Conservation (phyloP, 2,329 filamentous ascomycete species). For the Tolypocladium album region DNA sequence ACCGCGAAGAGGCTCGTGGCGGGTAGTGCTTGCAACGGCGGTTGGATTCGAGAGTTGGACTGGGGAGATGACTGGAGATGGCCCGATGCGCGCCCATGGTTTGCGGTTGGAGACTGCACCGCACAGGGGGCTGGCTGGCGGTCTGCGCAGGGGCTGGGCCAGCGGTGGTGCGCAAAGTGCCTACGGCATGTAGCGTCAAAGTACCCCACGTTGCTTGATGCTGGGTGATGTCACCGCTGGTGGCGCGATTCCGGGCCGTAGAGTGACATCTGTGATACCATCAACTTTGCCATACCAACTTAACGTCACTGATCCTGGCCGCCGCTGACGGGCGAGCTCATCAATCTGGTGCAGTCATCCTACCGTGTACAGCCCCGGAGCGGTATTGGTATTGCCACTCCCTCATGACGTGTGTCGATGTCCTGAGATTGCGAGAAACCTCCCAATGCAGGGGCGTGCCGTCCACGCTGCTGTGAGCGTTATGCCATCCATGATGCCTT, state of each 20-base stretch:
- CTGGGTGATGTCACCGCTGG: neutral
- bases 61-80: neutral
- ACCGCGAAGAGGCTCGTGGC: neutral
- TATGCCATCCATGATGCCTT: too few species aligned
- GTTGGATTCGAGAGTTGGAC: neutral
- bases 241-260: neutral
- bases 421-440: too few species aligned
- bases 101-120: neutral
- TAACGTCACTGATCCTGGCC: too few species aligned
- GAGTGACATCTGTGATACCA: neutral
- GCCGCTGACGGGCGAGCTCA: neutral
- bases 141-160: neutral
- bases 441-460: too few species aligned
- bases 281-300: too few species aligned
- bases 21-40: neutral
- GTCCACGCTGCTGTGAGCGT: too few species aligned
- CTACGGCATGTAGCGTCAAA: neutral
- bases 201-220: neutral
- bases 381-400: too few species aligned
- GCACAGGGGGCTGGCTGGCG: neutral
- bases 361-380: too few species aligned
- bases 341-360: neutral
- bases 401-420: too few species aligned
- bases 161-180: neutral
- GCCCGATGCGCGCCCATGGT: neutral